Evolutionary conservation across 2,329 filamentous ascomycete species (phyloP).

Genomic region (Lecanicillium sp.): DNA sequence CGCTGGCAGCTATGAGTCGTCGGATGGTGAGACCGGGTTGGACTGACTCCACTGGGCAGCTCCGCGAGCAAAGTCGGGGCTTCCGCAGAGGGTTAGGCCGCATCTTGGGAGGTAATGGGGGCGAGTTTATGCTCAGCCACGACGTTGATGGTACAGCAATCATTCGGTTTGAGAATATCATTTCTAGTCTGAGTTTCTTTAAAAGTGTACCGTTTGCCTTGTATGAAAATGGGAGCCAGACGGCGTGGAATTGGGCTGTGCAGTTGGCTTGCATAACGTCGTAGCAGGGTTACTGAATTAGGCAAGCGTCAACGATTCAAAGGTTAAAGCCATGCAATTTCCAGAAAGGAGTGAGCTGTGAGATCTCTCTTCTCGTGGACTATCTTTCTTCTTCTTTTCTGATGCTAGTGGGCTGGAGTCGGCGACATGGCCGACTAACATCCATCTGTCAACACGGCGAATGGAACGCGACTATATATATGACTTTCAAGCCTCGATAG

Average conservation of each 20-base stretch:
- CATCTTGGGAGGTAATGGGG: not conserved
- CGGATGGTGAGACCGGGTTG: not conserved
- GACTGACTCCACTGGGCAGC: conserved; percentile 22
- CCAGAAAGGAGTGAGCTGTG: not conserved
- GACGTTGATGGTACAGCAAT: not conserved
- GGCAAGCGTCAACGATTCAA: too few relatives aligned
- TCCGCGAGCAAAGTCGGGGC: conserved; percentile 21
- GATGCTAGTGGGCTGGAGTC: too few relatives aligned
- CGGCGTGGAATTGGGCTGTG: not conserved
- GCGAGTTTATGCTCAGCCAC: not conserved
- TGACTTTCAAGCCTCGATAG: too few relatives aligned
- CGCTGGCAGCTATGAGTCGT: not conserved
- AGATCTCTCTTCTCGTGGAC: not conserved
- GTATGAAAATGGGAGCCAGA: not conserved
- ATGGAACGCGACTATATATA: too few relatives aligned
- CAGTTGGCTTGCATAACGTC: too few relatives aligned
- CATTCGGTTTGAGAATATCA: not conserved
- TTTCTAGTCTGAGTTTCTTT: not conserved
- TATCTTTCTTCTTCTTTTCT: too few relatives aligned
- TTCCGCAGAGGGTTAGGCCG: conserved; percentile 15
- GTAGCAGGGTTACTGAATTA: too few relatives aligned
- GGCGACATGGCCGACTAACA: too few relatives aligned
- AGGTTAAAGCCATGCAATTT: too few relatives aligned
- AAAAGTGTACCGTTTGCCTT: too few relatives aligned
- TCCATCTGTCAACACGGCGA: too few relatives aligned